Evolutionary conservation across 129 eudicot genomes (phyloP).

Genomic region (Flaveria linearis): DNA sequence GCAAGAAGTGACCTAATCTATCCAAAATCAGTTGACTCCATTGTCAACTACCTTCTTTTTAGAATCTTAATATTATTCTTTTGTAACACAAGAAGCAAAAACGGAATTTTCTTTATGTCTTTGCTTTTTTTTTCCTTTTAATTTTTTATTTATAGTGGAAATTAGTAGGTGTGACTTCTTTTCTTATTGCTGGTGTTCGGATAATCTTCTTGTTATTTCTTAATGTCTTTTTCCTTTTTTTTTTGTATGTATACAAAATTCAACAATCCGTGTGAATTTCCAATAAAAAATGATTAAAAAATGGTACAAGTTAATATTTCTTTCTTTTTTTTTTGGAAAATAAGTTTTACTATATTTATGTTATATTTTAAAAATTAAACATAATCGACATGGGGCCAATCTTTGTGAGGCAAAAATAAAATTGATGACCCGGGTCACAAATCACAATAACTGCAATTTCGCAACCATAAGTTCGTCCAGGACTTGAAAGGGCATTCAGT

Average conservation of each 20-base stretch:
- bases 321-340: not conserved
- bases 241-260: not conserved
- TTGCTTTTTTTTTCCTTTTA: not conserved
- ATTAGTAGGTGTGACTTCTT: not conserved
- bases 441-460: too few relatives aligned
- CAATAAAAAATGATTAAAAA: not conserved
- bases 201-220: not conserved
- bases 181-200: not conserved
- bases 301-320: too few relatives aligned
- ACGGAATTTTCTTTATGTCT: conserved; percentile 1
- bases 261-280: not conserved
- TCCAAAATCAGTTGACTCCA: conserved; percentile 33
- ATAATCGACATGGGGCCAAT: not conserved
- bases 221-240: not conserved
- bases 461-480: not conserved
- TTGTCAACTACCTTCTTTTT: conserved; percentile 30
- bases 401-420: too few relatives aligned
- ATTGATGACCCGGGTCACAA: too few relatives aligned
- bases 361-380: too few relatives aligned
- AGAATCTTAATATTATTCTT: not conserved
- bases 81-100: not conserved
- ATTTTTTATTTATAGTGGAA: not conserved
- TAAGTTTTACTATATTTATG: not conserved
- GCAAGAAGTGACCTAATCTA: conserved; percentile 32
- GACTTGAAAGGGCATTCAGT: not conserved